A percentile compares a stretch with the other conserved stretches of the same genome.
These are phyloP conservation scores for Talaromyces trachyspermus DNA, from an alignment of 495 filamentous ascomycete genomes.

Conservation along the genomic window DNA sequence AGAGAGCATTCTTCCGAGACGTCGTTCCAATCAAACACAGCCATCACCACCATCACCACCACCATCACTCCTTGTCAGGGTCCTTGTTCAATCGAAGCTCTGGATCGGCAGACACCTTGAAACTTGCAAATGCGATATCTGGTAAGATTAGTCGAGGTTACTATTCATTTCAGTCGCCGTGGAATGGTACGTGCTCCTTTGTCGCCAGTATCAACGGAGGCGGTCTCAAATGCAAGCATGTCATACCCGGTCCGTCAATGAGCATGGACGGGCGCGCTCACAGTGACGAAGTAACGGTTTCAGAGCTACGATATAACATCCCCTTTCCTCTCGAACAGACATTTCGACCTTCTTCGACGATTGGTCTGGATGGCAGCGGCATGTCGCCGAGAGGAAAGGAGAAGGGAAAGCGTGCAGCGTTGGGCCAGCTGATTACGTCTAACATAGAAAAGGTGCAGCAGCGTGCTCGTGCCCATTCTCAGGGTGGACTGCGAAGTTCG, in stretches of 20 bases:
- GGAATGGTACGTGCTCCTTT: conserved; percentile 81
- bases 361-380: conserved; percentile 6
- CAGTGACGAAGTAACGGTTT: conserved; percentile 50
- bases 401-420: neutral
- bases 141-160: conserved; percentile 40
- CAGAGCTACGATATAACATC: conserved; percentile 84
- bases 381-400: neutral
- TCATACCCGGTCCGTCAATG: conserved; percentile 34
- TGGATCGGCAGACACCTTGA: conserved; percentile 24
- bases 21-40: conserved; percentile 1
- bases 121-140: conserved; percentile 10
- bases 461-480: neutral
- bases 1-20: neutral
- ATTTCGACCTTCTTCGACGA: conserved; percentile 1
- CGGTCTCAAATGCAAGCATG: conserved; percentile 71
- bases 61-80: conserved; percentile 20
- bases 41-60: neutral
- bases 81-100: conserved; percentile 32
- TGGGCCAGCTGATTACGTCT: neutral
- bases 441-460: conserved; percentile 9
- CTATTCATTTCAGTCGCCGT: conserved; percentile 68
- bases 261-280: conserved; percentile 7
- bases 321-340: conserved; percentile 36
- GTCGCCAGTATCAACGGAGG: conserved; percentile 64
- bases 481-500: no score